Percentiles rank a stretch among this genome's conserved stretches.
phyloP scores from a whole-genome alignment of 371 early-diverging fungal species.

The Funneliformis caledonium region DNA sequence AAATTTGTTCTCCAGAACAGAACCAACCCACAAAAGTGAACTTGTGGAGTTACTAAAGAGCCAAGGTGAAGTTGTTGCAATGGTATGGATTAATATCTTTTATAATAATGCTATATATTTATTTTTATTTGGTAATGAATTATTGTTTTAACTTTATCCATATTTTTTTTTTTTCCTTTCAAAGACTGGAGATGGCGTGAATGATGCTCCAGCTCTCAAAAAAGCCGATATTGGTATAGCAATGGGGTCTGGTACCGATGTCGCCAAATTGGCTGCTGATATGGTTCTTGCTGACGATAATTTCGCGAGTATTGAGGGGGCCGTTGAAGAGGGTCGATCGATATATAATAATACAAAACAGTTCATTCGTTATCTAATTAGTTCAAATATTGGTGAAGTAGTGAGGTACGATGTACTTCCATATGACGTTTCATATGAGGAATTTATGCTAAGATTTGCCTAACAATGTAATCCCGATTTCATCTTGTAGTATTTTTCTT shows the following conservation, averaged over 20 bases:
- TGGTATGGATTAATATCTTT: conserved; percentile 56
- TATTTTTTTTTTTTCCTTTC: neutral
- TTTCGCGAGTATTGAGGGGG: conserved; percentile 95
- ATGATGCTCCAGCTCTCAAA: conserved; percentile 98
- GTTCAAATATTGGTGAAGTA: conserved; percentile 90
- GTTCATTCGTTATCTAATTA: conserved; percentile 92
- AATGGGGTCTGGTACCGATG: conserved; percentile 98
- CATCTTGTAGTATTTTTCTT: conserved; percentile 72
- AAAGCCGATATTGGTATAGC: conserved; percentile 98
- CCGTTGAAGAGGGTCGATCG: conserved; percentile 95
- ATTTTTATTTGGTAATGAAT: neutral
- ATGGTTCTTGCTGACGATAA: conserved; percentile 98
- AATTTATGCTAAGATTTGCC: neutral
- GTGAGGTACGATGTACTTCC: conserved; percentile 44
- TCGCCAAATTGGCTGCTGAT: conserved; percentile 96
- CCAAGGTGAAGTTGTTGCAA: conserved; percentile 90
- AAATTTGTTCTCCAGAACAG: conserved; percentile 90
- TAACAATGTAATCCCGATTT: neutral
- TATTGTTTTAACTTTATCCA: neutral
- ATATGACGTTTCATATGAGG: neutral
- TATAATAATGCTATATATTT: neutral
- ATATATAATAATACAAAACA: conserved; percentile 98
- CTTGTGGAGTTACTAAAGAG: conserved; percentile 89
- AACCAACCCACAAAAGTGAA: conserved; percentile 94
- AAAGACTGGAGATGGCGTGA: conserved; percentile 97